phyloP scores from a whole-genome alignment of 257 asterid genomes.

The Solanum appendiculatum region DNA sequence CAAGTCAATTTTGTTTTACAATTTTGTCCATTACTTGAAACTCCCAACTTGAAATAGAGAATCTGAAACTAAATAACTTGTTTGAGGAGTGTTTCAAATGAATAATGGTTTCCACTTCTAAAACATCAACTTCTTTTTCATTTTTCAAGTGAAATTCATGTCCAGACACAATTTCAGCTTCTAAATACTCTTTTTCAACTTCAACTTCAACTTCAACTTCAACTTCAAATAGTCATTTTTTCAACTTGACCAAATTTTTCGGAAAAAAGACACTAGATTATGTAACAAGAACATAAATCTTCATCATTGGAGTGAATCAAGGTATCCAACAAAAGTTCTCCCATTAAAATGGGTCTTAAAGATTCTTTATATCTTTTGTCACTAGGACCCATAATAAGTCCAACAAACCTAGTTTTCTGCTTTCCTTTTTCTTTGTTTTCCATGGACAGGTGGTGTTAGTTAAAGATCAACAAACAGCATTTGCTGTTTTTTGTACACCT shows the following conservation, averaged over 20 bases:
- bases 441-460: neutral
- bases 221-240: neutral
- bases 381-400: neutral
- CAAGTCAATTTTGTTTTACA: neutral
- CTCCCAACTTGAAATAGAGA: neutral
- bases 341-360: neutral
- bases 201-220: neutral
- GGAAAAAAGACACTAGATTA: neutral
- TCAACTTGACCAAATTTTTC: neutral
- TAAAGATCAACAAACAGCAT: neutral
- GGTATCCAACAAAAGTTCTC: neutral
- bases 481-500: neutral
- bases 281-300: neutral
- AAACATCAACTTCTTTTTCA: neutral
- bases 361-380: neutral
- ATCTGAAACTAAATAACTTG: neutral
- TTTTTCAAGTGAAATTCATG: neutral
- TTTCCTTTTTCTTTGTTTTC: neutral
- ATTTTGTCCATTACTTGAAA: neutral
- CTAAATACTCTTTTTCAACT: neutral
- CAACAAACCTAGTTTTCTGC: neutral
- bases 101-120: neutral
- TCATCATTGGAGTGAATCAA: neutral
- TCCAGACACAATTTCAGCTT: neutral
- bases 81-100: neutral